A percentile compares a stretch with the other conserved stretches of the same genome.
Conservation (phyloP, 805 yeast genomes). For the Hanseniaspora opuntiae region DNA sequence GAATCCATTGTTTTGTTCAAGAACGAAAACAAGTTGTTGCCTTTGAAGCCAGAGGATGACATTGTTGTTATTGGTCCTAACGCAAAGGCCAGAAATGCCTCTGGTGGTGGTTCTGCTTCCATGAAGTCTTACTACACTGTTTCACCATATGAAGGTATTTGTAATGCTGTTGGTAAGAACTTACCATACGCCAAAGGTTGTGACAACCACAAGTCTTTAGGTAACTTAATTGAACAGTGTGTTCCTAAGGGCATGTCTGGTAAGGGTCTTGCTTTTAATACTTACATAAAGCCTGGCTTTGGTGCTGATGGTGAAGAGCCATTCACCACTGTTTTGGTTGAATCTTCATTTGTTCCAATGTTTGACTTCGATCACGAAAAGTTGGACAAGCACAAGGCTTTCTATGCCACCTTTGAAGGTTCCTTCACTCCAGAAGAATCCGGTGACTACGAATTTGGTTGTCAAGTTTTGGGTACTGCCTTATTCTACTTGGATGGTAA, state of each 20-base stretch:
- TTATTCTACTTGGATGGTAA: conserved; percentile 39
- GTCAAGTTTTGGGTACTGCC: conserved; percentile 42
- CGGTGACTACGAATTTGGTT: conserved; percentile 40
- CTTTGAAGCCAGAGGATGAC: conserved; percentile 31
- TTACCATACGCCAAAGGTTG: conserved; percentile 28
- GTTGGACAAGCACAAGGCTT: conserved; percentile 19
- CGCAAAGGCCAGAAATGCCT: conserved; percentile 33
- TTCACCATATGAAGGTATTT: conserved; percentile 37
- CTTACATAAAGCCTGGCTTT: conserved; percentile 20
- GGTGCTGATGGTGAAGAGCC: conserved; percentile 16
- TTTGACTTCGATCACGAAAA: conserved; percentile 24
- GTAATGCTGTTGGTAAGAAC: conserved; percentile 19
- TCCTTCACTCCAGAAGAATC: conserved; percentile 34
- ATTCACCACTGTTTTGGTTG: conserved; percentile 22
- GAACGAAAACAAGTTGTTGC: conserved; percentile 36
- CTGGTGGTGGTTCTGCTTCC: conserved; percentile 55
- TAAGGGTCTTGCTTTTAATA: conserved; percentile 20
- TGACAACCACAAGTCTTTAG: conserved; percentile 26
- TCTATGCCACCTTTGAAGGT: conserved; percentile 35
- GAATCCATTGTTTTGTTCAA: conserved; percentile 46
- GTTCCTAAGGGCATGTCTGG: conserved; percentile 14
- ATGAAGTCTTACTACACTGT: conserved; percentile 35
- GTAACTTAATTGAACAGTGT: conserved; percentile 23
- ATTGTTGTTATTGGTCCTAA: conserved; percentile 49
- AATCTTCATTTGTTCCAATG: conserved; percentile 16